These are phyloP conservation scores for Aspergillus cavernicola DNA, from an alignment of 495 filamentous ascomycete species.

Conservation along the genomic window DNA sequence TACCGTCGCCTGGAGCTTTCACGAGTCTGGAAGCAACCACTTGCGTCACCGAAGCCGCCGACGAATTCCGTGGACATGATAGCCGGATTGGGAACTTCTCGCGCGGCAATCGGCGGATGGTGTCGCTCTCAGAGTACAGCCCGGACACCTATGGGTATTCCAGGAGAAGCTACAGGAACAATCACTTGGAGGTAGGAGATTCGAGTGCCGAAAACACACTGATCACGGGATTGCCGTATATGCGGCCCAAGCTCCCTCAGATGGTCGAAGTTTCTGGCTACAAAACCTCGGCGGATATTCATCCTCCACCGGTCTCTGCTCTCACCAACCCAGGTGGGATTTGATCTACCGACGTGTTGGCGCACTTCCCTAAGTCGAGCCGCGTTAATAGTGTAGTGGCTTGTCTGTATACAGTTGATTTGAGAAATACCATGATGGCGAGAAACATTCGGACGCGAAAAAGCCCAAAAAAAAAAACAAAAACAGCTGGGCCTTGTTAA, in stretches of 20 bases:
- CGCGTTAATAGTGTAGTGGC: neutral
- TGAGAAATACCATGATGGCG: neutral
- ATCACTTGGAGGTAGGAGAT: slow-evolving; percentile 14
- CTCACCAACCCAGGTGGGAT: slow-evolving; percentile 26
- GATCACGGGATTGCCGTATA: slow-evolving; percentile 39
- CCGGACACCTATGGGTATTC: slow-evolving; percentile 38
- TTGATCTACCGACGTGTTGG: slow-evolving; percentile 1
- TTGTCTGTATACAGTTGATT: neutral
- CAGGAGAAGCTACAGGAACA: slow-evolving; percentile 18
- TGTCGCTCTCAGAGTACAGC: slow-evolving; percentile 23
- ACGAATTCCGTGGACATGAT: slow-evolving; percentile 21
- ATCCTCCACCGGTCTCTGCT: slow-evolving; percentile 24
- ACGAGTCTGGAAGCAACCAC: slow-evolving; percentile 14
- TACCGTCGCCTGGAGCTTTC: slow-evolving; percentile 14
- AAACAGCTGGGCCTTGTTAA: too few species aligned
- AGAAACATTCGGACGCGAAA: neutral
- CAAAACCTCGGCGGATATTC: slow-evolving; percentile 19
- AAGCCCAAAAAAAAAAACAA: neutral
- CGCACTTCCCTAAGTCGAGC: neutral
- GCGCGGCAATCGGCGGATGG: slow-evolving; percentile 23
- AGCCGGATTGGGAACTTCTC: slow-evolving; percentile 19
- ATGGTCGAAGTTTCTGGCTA: slow-evolving; percentile 13
- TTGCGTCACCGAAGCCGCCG: slow-evolving; percentile 13
- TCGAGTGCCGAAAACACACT: slow-evolving; percentile 21
- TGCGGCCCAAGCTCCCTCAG: slow-evolving; percentile 23